A percentile compares a stretch with the other conserved stretches of the same genome.
Conservation (phyloP, 306 rosid species). For the Quercus wislizeni region DNA sequence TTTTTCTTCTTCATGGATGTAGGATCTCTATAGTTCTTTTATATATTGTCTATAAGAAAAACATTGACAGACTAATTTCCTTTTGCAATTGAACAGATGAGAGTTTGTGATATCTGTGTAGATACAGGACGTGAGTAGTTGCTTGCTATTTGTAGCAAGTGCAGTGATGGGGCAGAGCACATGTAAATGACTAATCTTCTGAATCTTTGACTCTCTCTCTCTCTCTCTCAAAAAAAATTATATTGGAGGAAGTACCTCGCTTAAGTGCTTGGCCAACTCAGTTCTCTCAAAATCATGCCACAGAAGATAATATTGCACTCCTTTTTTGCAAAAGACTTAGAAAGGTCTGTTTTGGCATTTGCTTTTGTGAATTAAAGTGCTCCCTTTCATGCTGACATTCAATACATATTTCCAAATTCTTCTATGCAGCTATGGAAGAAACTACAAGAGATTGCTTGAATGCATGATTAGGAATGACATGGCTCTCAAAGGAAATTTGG, state of each 20-base stretch:
- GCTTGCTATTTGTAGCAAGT: slow-evolving; percentile 30
- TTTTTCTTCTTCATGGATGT: neutral
- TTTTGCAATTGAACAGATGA: slow-evolving; percentile 25
- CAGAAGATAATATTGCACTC: slow-evolving; percentile 32
- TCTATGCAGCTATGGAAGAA: slow-evolving; percentile 21
- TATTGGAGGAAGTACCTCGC: slow-evolving; percentile 42
- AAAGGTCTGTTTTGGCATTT: slow-evolving; percentile 30
- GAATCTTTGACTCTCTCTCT: neutral
- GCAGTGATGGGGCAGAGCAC: slow-evolving; percentile 41
- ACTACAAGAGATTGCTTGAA: slow-evolving; percentile 25
- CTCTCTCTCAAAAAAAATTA: slow-evolving; percentile 2
- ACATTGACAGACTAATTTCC: neutral
- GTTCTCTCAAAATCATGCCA: slow-evolving; percentile 15
- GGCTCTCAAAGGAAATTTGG: slow-evolving; percentile 36
- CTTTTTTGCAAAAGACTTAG: slow-evolving; percentile 28
- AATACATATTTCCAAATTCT: neutral
- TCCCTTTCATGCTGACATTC: neutral
- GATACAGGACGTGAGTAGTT: slow-evolving; percentile 6
- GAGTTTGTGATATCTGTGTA: slow-evolving; percentile 40
- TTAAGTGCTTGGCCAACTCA: slow-evolving; percentile 34
- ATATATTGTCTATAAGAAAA: neutral
- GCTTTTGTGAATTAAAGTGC: neutral
- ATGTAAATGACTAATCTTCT: slow-evolving; percentile 23
- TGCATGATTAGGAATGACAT: slow-evolving; percentile 33
- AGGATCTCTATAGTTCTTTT: neutral